These are phyloP conservation scores for Colletotrichum agaves DNA, from an alignment of 2,329 filamentous ascomycete species.

Conservation along the genomic window DNA sequence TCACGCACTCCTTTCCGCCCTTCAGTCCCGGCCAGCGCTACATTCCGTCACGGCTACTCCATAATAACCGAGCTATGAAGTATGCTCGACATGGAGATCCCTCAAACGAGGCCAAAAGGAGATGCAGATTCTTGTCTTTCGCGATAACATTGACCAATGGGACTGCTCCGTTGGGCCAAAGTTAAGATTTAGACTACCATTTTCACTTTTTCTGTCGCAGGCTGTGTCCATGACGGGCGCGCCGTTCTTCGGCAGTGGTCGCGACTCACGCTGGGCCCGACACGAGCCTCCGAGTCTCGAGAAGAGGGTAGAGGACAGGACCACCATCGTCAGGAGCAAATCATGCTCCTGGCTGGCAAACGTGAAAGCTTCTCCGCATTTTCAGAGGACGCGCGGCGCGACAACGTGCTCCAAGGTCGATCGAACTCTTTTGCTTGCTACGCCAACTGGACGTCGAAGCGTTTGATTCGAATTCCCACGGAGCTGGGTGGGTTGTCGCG, in stretches of 20 bases:
- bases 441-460: background rate
- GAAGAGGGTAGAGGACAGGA: background rate
- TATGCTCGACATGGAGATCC: conserved; percentile 13
- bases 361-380: conserved; percentile 13
- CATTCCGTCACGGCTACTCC: conserved; percentile 21
- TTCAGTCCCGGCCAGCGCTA: background rate
- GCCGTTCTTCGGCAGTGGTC: conserved; percentile 9
- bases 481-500: background rate
- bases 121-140: background rate
- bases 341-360: background rate
- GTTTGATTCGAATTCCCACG: too few relatives aligned
- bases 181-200: background rate
- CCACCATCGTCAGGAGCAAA: background rate
- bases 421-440: background rate
- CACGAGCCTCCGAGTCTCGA: conserved; percentile 3
- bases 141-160: conserved; percentile 18
- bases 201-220: conserved; percentile 12
- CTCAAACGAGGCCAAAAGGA: background rate
- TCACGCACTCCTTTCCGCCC: background rate
- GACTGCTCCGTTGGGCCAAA: background rate
- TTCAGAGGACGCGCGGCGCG: conserved; percentile 14
- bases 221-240: conserved; percentile 5
- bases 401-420: background rate
- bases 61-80: conserved; percentile 16
- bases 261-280: background rate